These are phyloP conservation scores for Abrus pulchellus DNA, from an alignment of 306 rosid genomes.

Conservation along the genomic window DNA sequence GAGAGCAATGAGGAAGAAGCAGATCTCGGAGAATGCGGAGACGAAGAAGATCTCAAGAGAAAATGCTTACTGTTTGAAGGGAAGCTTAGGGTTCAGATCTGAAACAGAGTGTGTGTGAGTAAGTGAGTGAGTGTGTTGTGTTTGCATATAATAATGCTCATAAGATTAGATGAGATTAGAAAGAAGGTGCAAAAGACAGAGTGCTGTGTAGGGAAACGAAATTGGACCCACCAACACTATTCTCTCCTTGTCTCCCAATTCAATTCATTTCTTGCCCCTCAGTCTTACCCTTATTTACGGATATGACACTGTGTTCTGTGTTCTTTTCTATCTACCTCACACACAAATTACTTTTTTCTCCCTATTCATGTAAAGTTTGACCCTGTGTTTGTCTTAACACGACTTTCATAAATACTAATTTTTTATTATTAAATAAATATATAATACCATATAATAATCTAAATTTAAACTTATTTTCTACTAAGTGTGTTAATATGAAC, in stretches of 20 bases:
- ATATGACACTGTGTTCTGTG: constrained; percentile 13
- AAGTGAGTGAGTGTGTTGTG: constrained; percentile 29
- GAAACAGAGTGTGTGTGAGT: constrained; percentile 1
- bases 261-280: neutral
- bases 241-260: neutral
- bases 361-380: neutral
- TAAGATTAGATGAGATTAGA: neutral
- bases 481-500: no score
- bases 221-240: constrained; percentile 11
- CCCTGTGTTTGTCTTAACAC: neutral
- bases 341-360: neutral
- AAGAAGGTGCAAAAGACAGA: constrained; percentile 27
- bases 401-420: neutral
- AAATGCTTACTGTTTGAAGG: constrained; percentile 36
- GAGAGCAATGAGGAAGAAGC: neutral
- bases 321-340: no score
- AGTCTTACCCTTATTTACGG: constrained; percentile 12
- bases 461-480: no score
- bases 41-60: constrained; percentile 3
- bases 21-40: constrained; percentile 24
- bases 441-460: no score
- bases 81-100: constrained; percentile 54
- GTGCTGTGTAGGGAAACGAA: constrained; percentile 14
- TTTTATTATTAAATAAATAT: no score
- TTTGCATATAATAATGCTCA: neutral